Evolutionary conservation across 2,329 filamentous ascomycete species (phyloP).

Genomic region (Lachnellula arida): DNA sequence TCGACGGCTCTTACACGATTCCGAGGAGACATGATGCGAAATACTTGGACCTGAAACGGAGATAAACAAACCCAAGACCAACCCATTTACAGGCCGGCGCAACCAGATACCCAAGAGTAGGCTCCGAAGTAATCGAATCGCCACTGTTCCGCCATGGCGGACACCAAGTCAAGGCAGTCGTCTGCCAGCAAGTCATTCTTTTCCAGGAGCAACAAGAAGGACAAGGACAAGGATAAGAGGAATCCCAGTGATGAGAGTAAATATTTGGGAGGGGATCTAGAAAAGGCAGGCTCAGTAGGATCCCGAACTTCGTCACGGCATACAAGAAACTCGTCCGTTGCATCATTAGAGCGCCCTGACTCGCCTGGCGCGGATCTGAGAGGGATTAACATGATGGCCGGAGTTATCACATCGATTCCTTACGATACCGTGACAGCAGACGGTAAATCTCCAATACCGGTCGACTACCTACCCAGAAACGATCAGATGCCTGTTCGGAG

Average conservation of each 20-base stretch:
- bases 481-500: constrained; percentile 55
- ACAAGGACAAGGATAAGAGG: constrained; percentile 44
- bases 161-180: constrained; percentile 72
- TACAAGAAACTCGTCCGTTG: constrained; percentile 65
- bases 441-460: constrained; percentile 62
- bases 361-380: constrained; percentile 55
- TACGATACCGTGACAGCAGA: constrained; percentile 69
- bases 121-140: constrained; percentile 18
- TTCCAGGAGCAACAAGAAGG: constrained; percentile 81
- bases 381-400: constrained; percentile 69
- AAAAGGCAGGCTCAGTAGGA: constrained; percentile 55
- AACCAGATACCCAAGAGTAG: constrained; percentile 14
- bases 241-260: constrained; percentile 55
- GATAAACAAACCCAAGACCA: constrained; percentile 21
- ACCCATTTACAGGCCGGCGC: constrained; percentile 20
- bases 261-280: constrained; percentile 50
- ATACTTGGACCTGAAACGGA: constrained; percentile 23
- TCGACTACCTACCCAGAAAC: constrained; percentile 67
- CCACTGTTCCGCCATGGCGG: constrained; percentile 48
- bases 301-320: constrained; percentile 68
- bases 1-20: constrained; percentile 7
- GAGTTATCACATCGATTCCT: constrained; percentile 81
- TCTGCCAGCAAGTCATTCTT: constrained; percentile 78
- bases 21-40: constrained; percentile 28
- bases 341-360: constrained; percentile 65